Evolutionary conservation across 345 rosid species (phyloP).

Genomic region (Salix exigua): DNA sequence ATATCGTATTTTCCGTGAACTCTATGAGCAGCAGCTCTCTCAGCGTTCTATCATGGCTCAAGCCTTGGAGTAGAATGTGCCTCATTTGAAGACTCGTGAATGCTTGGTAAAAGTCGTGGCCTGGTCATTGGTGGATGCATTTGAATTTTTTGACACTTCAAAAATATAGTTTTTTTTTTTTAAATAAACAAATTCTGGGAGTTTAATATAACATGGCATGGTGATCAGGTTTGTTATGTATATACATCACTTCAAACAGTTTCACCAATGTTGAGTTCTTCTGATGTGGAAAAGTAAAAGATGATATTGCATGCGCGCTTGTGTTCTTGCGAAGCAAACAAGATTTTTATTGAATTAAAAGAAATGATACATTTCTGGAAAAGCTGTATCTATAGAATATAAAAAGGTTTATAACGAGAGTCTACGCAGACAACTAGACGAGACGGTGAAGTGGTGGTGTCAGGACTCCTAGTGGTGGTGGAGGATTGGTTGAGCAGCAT

Average conservation of each 20-base stretch:
- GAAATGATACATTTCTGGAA: too few relatives aligned
- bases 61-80: conserved; percentile 45
- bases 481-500: too few relatives aligned
- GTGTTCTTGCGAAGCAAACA: too few relatives aligned
- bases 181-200: neutral
- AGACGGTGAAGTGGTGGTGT: too few relatives aligned
- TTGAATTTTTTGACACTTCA: neutral
- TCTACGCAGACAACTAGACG: too few relatives aligned
- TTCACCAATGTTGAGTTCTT: neutral
- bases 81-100: neutral
- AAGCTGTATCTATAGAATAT: too few relatives aligned
- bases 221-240: neutral
- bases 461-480: too few relatives aligned
- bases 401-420: too few relatives aligned
- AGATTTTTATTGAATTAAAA: neutral
- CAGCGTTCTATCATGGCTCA: conserved; percentile 66
- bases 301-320: neutral
- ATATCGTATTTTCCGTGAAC: conserved; percentile 65
- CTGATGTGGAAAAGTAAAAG: neutral
- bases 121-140: neutral
- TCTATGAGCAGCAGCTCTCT: conserved; percentile 68
- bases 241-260: too few relatives aligned
- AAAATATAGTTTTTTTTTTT: too few relatives aligned
- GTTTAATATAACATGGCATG: neutral
- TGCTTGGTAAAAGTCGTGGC: neutral